phyloP scores from a whole-genome alignment of 1,139 yeast species.

The Diutina rugosa region DNA sequence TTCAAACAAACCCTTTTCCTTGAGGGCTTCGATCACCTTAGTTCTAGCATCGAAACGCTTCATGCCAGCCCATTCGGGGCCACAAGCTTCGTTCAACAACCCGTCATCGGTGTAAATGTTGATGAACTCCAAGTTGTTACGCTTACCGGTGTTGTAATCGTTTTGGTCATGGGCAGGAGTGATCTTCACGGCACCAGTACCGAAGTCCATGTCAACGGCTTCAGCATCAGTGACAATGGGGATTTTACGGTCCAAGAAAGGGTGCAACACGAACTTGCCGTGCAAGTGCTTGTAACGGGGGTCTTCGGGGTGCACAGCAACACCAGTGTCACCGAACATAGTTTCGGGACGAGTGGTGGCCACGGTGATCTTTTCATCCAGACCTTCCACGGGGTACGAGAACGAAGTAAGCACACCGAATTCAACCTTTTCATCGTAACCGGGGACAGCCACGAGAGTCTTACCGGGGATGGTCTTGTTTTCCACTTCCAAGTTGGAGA shows the following conservation, averaged over 20 bases:
- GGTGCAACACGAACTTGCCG: constrained; percentile 85
- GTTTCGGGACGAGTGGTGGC: constrained; percentile 99
- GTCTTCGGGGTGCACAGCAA: constrained; percentile 95
- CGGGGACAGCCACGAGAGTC: constrained; percentile 75
- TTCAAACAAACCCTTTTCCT: constrained; percentile 60
- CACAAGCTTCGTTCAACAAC: constrained; percentile 80
- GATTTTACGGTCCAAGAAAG: constrained; percentile 71
- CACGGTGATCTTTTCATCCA: constrained; percentile 82
- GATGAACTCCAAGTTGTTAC: constrained; percentile 78
- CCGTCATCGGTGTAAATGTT: constrained; percentile 92
- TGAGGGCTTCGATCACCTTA: constrained; percentile 69
- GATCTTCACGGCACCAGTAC: constrained; percentile 99
- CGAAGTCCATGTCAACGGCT: constrained; percentile 98
- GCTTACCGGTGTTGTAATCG: constrained; percentile 94
- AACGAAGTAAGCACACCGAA: constrained; percentile 93
- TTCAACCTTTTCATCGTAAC: constrained; percentile 80
- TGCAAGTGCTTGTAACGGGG: constrained; percentile 86
- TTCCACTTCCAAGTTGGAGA: constrained; percentile 92
- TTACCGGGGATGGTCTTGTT: constrained; percentile 79
- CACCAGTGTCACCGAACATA: constrained; percentile 92
- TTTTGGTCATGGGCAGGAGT: constrained; percentile 98
- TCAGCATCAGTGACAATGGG: constrained; percentile 86
- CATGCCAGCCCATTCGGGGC: constrained; percentile 74
- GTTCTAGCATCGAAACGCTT: constrained; percentile 92
- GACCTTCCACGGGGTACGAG: constrained; percentile 77